These are phyloP conservation scores for Cystobasidiaceae sp. DNA, from an alignment of 1,284 basidiomycete genomes.

Conservation along the genomic window DNA sequence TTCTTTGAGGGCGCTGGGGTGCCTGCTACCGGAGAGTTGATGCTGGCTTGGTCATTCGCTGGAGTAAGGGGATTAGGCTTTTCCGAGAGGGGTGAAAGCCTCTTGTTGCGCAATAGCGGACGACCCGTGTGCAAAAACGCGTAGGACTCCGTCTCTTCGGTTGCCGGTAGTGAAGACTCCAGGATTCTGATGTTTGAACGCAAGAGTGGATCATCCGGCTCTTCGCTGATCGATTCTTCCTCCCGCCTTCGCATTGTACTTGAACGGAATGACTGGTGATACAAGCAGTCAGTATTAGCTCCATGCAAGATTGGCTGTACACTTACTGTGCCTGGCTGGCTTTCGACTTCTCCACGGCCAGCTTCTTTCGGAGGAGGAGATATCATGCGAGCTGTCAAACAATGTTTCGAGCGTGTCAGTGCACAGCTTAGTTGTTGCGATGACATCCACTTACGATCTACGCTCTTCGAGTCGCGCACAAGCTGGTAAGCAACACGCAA, in stretches of 20 bases:
- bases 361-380: not conserved
- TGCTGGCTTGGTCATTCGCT: conserved; percentile 4
- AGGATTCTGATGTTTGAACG: conserved; percentile 23
- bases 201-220: conserved; percentile 15
- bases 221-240: conserved; percentile 1
- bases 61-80: conserved; percentile 20
- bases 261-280: not conserved
- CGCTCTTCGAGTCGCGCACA: conserved; percentile 79
- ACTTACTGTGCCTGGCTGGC: not conserved
- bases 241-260: conserved; percentile 1
- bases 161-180: conserved; percentile 4
- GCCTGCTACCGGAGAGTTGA: conserved; percentile 11
- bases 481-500: conserved; percentile 96
- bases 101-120: conserved; percentile 21
- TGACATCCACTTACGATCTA: conserved; percentile 47
- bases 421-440: not conserved
- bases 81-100: conserved; percentile 16
- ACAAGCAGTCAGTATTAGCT: no score
- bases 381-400: conserved; percentile 21
- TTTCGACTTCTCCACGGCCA: not conserved
- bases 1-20: not conserved
- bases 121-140: conserved; percentile 8
- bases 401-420: not conserved
- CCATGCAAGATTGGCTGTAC: no score
- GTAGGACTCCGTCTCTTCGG: conserved; percentile 18